These are phyloP conservation scores for Trichophyton rubrum DNA, from an alignment of 2,329 filamentous ascomycete species.

Conservation along the genomic window DNA sequence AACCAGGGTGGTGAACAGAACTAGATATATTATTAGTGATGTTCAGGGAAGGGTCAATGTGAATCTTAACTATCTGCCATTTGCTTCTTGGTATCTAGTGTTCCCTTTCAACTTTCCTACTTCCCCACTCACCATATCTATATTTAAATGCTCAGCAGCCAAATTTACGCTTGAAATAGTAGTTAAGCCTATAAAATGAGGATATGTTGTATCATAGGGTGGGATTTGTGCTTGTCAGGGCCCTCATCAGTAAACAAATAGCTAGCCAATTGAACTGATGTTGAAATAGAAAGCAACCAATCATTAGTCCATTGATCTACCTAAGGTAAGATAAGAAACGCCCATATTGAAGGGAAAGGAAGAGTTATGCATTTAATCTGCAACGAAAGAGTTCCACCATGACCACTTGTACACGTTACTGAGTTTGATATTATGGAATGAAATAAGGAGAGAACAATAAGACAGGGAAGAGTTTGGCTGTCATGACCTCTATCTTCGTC, in stretches of 20 bases:
- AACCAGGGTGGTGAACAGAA: slow-evolving; percentile 53
- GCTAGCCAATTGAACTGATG: not conserved
- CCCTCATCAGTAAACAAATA: not conserved
- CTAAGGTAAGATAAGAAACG: not conserved
- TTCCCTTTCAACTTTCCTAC: not conserved
- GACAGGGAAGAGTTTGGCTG: not conserved
- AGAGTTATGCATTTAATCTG: not conserved
- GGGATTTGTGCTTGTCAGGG: too few species aligned
- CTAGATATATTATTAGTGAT: slow-evolving; percentile 20
- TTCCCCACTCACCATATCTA: slow-evolving; percentile 1
- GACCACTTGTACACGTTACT: not conserved
- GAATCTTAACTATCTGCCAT: not conserved
- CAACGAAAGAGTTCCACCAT: not conserved
- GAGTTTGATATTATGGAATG: not conserved
- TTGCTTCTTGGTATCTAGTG: not conserved
- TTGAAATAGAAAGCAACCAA: not conserved
- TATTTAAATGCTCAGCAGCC: not conserved
- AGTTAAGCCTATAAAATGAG: not conserved
- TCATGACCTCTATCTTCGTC: slow-evolving; percentile 43
- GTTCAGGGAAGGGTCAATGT: not conserved
- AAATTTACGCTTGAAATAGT: not conserved
- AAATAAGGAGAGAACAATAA: not conserved
- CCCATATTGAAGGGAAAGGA: not conserved
- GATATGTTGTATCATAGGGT: not conserved
- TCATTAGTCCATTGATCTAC: not conserved